A percentile compares a stretch with the other conserved stretches of the same genome.
phyloP scores from a whole-genome alignment of 805 yeast genomes.

The Saccharomycopsis amapae region DNA sequence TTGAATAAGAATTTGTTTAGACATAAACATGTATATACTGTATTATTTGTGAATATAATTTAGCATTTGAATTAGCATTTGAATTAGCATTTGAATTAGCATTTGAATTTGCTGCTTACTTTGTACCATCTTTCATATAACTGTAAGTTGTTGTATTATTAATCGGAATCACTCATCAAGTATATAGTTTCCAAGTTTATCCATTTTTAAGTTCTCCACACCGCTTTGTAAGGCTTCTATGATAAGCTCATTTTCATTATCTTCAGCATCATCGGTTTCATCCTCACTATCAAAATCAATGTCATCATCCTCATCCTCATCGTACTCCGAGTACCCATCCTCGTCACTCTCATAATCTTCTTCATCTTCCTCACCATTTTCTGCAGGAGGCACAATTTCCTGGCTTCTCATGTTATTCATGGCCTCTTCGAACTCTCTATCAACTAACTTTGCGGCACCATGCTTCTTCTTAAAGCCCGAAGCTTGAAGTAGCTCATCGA shows the following conservation, averaged over 20 bases:
- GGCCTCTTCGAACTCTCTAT: slow-evolving; percentile 28
- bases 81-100: no score
- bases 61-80: no score
- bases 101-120: no score
- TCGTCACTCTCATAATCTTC: slow-evolving; percentile 30
- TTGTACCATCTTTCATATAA: no score
- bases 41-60: not conserved
- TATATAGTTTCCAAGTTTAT: slow-evolving; percentile 74
- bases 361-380: slow-evolving; percentile 19
- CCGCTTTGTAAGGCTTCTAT: slow-evolving; percentile 65
- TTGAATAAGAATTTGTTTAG: not conserved
- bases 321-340: slow-evolving; percentile 25
- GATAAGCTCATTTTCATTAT: slow-evolving; percentile 51
- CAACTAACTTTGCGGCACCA: slow-evolving; percentile 17
- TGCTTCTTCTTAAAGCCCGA: slow-evolving; percentile 58
- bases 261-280: slow-evolving; percentile 30
- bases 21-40: not conserved
- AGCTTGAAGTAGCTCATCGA: slow-evolving; percentile 87
- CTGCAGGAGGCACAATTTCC: slow-evolving; percentile 30
- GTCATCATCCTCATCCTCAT: slow-evolving; percentile 26
- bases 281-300: no score
- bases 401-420: slow-evolving; percentile 34
- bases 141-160: no score
- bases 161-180: no score
- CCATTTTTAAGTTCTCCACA: slow-evolving; percentile 63